Base-by-base conservation (phyloP, 2,329 filamentous ascomycete genomes). In the Talaromyces sp. region DNA sequence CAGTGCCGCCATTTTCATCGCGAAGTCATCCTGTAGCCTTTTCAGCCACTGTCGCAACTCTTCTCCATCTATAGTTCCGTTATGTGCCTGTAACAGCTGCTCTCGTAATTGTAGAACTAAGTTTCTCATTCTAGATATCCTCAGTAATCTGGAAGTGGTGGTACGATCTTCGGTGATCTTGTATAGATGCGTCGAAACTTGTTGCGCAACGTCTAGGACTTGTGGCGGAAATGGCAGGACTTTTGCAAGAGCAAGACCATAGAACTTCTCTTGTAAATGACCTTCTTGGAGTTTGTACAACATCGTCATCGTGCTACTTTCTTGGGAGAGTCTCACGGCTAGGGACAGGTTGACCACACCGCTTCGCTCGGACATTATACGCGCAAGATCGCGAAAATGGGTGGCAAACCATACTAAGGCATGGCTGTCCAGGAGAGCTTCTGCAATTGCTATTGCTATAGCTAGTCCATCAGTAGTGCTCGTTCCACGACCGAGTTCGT, bases 391-490 rank as follows among this genome's bases (percentile, higher is more conserved):
- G 41, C 86, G 83, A 73, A 97, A 99, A 73, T 99, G 96, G 0
- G 95, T 98, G 1, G 90, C 92, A 77, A 99, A 99, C 89, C 92
- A 97, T 0, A 97, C 87, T 0, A 91, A 83, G 0, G 93, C 89
- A 66, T 87, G 85, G 70, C 87, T 95, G 66, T 93, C 86, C 4
- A 97, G 85, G 3, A 99, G 82, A 0, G 91, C 91, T 80, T 98
- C 95, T 0, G 93, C 90, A 72, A 98, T 93, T 2, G 93, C 91
- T 58, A 97, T 83, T 0, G 95, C 92, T 72, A 99, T 96, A 0
- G 92, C 89, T 1, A 98, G 80, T 0, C 95, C 95, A 73, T 99
- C 95, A 27, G 89, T 85, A 0, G 91, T 94, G 73, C 92, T 95
- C 0, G 95, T 99, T 1, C 93, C 94, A 33, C 95, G 86, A 0